Conservation (phyloP, 2,329 filamentous ascomycete genomes). For the Phyllosticta paracitricarpa region DNA sequence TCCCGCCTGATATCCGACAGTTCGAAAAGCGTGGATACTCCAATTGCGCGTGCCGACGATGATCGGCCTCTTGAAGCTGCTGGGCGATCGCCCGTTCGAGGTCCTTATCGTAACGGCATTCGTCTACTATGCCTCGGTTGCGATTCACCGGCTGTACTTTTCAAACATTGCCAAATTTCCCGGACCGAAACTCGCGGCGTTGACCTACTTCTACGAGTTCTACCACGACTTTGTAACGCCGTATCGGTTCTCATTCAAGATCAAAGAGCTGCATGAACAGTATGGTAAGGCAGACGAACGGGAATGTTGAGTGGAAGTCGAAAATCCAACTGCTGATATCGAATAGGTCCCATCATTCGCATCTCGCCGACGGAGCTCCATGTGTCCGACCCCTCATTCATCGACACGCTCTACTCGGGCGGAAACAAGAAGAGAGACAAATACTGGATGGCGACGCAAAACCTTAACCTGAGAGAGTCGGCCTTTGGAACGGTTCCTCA, state of each 20-base stretch:
- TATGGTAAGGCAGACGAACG: slow-evolving; percentile 19
- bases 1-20: too few species aligned
- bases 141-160: slow-evolving; percentile 16
- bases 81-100: background rate
- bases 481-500: slow-evolving; percentile 8
- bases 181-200: slow-evolving; percentile 25
- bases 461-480: slow-evolving; percentile 6
- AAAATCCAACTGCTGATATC: background rate
- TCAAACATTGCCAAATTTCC: slow-evolving; percentile 23
- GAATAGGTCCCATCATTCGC: slow-evolving; percentile 30
- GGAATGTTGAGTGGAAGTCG: too few species aligned
- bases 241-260: slow-evolving; percentile 24
- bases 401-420: slow-evolving; percentile 22
- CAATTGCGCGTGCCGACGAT: background rate
- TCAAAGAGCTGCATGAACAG: slow-evolving; percentile 26
- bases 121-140: background rate
- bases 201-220: slow-evolving; percentile 25
- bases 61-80: background rate
- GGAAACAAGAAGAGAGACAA: slow-evolving; percentile 13
- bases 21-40: too few species aligned
- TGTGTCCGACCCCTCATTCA: slow-evolving; percentile 32
- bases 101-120: background rate
- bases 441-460: slow-evolving; percentile 9
- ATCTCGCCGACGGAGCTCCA: slow-evolving; percentile 35
- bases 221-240: slow-evolving; percentile 25